phyloP scores from a whole-genome alignment of 2,329 filamentous ascomycete genomes.

The Fusarium hainanense region DNA sequence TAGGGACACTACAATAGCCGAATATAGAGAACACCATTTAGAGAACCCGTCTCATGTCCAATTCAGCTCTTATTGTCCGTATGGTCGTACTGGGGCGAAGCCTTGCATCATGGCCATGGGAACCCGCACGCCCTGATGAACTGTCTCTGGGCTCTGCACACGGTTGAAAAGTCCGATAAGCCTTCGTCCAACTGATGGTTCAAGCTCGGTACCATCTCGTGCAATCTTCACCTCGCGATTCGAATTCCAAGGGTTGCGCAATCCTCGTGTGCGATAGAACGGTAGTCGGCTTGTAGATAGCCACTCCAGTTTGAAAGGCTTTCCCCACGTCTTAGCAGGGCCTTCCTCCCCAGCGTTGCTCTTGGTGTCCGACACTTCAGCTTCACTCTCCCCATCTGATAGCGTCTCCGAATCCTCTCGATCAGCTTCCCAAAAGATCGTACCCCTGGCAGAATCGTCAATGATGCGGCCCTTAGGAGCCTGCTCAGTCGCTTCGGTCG shows the following conservation, averaged over 20 bases:
- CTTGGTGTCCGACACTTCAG: slow-evolving; percentile 52
- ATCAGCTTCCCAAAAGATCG: slow-evolving; percentile 95
- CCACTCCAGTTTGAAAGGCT: slow-evolving; percentile 93
- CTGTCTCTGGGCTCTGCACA: slow-evolving; percentile 54
- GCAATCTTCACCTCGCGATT: slow-evolving; percentile 97
- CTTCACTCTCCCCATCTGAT: slow-evolving; percentile 55
- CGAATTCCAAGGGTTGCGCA: slow-evolving; percentile 94
- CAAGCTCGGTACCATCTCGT: slow-evolving; percentile 91
- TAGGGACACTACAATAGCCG: slow-evolving; percentile 1
- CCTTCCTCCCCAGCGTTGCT: slow-evolving; percentile 58
- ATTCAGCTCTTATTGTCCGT: slow-evolving; percentile 41
- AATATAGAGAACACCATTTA: slow-evolving; percentile 18
- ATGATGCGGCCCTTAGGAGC: slow-evolving; percentile 88
- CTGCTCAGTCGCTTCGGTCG: slow-evolving; percentile 80
- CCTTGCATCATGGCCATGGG: slow-evolving; percentile 53
- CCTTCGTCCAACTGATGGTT: slow-evolving; percentile 81
- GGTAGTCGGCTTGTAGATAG: slow-evolving; percentile 83
- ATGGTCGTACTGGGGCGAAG: slow-evolving; percentile 54
- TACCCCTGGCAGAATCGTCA: slow-evolving; percentile 91
- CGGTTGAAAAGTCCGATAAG: slow-evolving; percentile 83
- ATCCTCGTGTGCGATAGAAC: slow-evolving; percentile 86
- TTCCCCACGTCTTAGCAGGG: slow-evolving; percentile 78
- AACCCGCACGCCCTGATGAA: slow-evolving; percentile 46
- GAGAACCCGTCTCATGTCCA: slow-evolving; percentile 26
- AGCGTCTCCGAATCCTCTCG: slow-evolving; percentile 63